Percentiles rank a stretch among this genome's conserved stretches.
Conservation (phyloP, 257 asterid species). For the Nicotiana attenuata region DNA sequence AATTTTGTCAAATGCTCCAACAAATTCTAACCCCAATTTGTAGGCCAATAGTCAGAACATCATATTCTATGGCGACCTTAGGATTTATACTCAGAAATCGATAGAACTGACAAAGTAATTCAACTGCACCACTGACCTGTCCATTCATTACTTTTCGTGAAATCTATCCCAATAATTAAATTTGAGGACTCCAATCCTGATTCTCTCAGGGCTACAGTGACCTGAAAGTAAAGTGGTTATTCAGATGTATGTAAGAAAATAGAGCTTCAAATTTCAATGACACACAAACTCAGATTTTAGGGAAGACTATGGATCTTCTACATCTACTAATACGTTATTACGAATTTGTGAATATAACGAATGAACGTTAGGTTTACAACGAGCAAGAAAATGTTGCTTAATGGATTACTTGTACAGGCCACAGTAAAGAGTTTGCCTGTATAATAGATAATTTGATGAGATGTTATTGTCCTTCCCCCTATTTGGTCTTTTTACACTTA, state of each 20-base stretch:
- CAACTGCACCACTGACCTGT: constrained; percentile 44
- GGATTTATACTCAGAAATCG: background rate
- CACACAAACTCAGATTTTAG: background rate
- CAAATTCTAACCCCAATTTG: background rate
- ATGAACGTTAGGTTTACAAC: background rate
- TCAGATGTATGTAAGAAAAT: background rate
- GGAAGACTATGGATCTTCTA: background rate
- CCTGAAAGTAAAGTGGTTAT: constrained; percentile 40
- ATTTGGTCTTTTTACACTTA: background rate
- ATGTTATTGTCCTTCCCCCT: background rate
- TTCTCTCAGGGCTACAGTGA: constrained; percentile 63
- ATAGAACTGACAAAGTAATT: background rate
- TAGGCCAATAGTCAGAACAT: background rate
- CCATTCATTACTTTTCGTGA: constrained; percentile 90
- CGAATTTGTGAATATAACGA: background rate
- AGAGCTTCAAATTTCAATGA: background rate
- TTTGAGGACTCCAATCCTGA: constrained; percentile 86
- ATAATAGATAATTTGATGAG: background rate
- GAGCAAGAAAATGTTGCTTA: background rate
- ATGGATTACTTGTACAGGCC: background rate
- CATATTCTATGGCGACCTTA: too few species aligned
- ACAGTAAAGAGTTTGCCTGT: background rate
- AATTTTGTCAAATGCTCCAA: background rate
- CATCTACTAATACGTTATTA: background rate
- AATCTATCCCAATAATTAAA: constrained; percentile 75